Percentiles rank a stretch among this genome's conserved stretches.
phyloP scores from a whole-genome alignment of 202 grass and related monocot genomes.

The Brachypodium distachyon region DNA sequence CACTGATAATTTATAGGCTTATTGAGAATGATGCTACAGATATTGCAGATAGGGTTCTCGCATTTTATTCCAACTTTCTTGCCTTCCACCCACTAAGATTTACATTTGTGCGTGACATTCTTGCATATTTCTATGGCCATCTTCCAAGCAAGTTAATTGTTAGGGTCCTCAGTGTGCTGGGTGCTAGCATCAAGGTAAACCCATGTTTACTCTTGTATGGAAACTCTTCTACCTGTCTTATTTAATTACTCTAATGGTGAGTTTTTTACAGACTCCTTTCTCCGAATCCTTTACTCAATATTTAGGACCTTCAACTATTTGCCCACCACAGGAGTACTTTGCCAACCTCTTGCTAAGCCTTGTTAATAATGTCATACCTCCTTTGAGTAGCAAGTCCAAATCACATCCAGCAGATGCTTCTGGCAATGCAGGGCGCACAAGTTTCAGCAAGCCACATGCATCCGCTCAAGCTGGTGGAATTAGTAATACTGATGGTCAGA shows the following conservation, averaged over 20 bases:
- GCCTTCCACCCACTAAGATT: constrained; percentile 91
- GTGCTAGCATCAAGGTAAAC: constrained; percentile 75
- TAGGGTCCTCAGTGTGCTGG: constrained; percentile 71
- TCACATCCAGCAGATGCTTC: constrained; percentile 49
- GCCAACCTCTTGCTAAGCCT: constrained; percentile 83
- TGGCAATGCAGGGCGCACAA: constrained; percentile 16
- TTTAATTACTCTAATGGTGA: constrained; percentile 17
- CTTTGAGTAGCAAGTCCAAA: constrained; percentile 84
- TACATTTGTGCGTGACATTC: constrained; percentile 94
- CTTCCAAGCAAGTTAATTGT: constrained; percentile 86
- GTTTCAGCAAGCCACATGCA: constrained; percentile 51
- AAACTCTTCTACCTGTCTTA: background rate
- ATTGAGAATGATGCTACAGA: constrained; percentile 90
- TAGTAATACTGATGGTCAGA: constrained; percentile 57
- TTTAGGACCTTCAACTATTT: constrained; percentile 51
- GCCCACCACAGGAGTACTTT: constrained; percentile 92
- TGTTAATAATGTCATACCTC: constrained; percentile 94
- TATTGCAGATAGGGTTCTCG: constrained; percentile 83
- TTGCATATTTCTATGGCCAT: constrained; percentile 94
- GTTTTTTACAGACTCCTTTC: constrained; percentile 69
- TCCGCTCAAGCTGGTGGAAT: constrained; percentile 53
- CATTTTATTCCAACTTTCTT: constrained; percentile 70
- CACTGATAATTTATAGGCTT: constrained; percentile 90
- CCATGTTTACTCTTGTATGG: constrained; percentile 23
- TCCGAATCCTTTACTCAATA: constrained; percentile 79